These are phyloP conservation scores for Phytophthora melonis DNA, from an alignment of 352 stramenopile genomes.

Conservation along the genomic window DNA sequence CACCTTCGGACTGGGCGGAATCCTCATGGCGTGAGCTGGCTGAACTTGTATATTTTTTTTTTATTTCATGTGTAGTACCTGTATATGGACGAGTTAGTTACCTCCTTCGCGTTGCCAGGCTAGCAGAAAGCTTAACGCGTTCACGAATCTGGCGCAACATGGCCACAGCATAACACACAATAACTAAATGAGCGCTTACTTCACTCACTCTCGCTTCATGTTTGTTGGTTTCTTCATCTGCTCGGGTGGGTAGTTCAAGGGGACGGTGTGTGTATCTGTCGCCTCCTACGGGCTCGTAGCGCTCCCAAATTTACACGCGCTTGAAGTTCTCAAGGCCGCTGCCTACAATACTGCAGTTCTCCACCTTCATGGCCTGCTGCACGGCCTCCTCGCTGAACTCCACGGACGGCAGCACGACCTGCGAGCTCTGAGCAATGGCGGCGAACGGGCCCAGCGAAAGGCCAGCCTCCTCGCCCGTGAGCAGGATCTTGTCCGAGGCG, in stretches of 20 bases:
- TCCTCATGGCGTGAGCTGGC: conserved; percentile 71
- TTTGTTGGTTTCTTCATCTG: conserved; percentile 39
- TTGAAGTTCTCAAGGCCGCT: conserved; percentile 83
- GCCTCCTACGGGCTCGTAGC: conserved; percentile 6
- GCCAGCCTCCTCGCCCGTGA: conserved; percentile 72
- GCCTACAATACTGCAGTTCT: conserved; percentile 83
- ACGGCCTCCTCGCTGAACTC: conserved; percentile 77
- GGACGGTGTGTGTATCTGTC: conserved; percentile 24
- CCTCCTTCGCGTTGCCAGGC: too few relatives aligned
- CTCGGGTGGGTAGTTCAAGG: conserved; percentile 25
- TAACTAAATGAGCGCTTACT: conserved; percentile 25
- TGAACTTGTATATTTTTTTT: background rate
- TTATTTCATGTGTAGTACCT: background rate
- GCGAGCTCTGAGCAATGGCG: conserved; percentile 74
- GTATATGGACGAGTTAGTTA: background rate
- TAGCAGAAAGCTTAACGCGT: background rate
- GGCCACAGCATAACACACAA: conserved; percentile 14
- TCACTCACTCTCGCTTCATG: conserved; percentile 43
- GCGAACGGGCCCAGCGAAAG: conserved; percentile 81
- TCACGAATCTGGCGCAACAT: background rate
- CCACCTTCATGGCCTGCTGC: conserved; percentile 78
- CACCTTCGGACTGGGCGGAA: conserved; percentile 93
- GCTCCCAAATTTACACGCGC: conserved; percentile 68
- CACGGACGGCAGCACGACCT: conserved; percentile 81
- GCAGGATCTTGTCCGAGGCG: conserved; percentile 83